phyloP scores from a whole-genome alignment of 305 asterid genomes.

The Fraxinus angustifolia region DNA sequence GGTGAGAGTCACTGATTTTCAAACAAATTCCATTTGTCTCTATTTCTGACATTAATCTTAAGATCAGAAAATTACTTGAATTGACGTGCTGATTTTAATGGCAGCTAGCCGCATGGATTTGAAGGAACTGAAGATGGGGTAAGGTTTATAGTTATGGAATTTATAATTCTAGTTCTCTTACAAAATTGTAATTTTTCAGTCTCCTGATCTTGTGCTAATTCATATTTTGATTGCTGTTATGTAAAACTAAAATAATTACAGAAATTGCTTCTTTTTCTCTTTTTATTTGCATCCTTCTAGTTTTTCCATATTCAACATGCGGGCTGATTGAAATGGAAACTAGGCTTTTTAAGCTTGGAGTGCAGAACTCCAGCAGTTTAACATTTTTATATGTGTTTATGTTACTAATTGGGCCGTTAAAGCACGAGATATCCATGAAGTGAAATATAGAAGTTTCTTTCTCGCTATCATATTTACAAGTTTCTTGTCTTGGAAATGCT shows the following conservation, averaged over 20 bases:
- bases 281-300: neutral
- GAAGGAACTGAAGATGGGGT: slow-evolving; percentile 99
- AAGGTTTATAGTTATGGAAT: slow-evolving; percentile 24
- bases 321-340: neutral
- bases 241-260: neutral
- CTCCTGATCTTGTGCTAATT: neutral
- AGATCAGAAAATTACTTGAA: slow-evolving; percentile 22
- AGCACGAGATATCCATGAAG: neutral
- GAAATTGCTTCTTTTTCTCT: neutral
- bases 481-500: neutral
- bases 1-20: slow-evolving; percentile 40
- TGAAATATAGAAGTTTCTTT: neutral
- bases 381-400: neutral
- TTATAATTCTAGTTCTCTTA: neutral
- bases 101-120: slow-evolving; percentile 87
- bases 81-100: slow-evolving; percentile 31
- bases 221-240: neutral
- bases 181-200: neutral
- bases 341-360: neutral
- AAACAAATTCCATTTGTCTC: slow-evolving; percentile 12
- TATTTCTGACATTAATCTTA: slow-evolving; percentile 17
- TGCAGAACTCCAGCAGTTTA: neutral
- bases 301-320: neutral
- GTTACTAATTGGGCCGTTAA: neutral
- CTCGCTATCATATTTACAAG: neutral